Conservation (phyloP, 495 filamentous ascomycete genomes). For the Xanthoparmelia taractica region DNA sequence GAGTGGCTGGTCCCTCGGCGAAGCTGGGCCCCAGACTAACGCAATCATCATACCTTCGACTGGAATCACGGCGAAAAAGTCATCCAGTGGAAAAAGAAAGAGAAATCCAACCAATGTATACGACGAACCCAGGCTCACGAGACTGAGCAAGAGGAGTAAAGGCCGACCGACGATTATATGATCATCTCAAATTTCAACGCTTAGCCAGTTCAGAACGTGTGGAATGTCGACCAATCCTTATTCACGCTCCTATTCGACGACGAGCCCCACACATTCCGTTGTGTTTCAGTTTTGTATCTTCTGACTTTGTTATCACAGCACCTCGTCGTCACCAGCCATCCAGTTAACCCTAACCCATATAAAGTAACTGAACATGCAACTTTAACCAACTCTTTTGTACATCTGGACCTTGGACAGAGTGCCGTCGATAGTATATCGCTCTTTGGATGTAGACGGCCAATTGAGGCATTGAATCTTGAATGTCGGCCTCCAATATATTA, state of each 20-base stretch:
- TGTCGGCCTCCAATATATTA: neutral
- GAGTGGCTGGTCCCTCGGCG: conserved; percentile 19
- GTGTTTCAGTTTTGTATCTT: neutral
- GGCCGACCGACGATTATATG: neutral
- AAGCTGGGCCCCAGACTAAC: neutral
- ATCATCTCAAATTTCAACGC: neutral
- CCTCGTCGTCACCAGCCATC: conserved; percentile 5
- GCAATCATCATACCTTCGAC: neutral
- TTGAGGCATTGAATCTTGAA: neutral
- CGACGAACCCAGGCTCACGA: neutral
- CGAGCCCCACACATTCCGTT: neutral
- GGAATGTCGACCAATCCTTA: neutral
- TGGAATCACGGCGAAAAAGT: neutral
- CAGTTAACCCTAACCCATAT: neutral
- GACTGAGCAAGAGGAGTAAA: neutral
- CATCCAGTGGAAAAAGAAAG: neutral
- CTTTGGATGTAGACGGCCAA: neutral
- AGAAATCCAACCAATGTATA: neutral
- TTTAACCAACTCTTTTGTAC: neutral
- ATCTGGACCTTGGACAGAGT: neutral
- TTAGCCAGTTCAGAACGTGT: neutral
- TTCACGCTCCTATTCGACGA: neutral
- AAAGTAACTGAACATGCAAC: neutral
- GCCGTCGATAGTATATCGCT: neutral
- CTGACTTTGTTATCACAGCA: neutral